A percentile compares a stretch with the other conserved stretches of the same genome.
Conservation (phyloP, 352 stramenopile species). For the Pythium apleroticum region DNA sequence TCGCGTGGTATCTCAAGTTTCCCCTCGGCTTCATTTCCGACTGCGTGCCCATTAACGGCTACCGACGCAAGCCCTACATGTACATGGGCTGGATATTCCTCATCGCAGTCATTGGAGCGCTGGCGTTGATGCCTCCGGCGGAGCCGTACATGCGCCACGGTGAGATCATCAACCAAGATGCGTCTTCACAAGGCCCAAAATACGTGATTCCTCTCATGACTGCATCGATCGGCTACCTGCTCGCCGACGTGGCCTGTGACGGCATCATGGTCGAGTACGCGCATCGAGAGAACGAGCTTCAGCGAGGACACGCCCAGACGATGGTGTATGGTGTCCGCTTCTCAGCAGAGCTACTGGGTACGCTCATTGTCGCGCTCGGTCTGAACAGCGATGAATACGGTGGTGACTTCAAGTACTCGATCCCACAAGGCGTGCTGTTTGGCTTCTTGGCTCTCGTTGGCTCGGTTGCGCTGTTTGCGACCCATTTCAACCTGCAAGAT, state of each 20-base stretch:
- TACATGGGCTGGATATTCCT: constrained; percentile 57
- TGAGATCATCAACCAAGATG: constrained; percentile 21
- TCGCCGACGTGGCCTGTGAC: constrained; percentile 76
- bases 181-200: constrained; percentile 19
- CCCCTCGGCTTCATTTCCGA: constrained; percentile 64
- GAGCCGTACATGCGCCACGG: constrained; percentile 29
- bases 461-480: constrained; percentile 33
- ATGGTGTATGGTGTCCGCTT: constrained; percentile 68
- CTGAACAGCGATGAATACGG: constrained; percentile 63
- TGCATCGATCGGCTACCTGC: constrained; percentile 51
- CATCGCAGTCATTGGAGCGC: constrained; percentile 37
- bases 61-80: constrained; percentile 69
- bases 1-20: constrained; percentile 71
- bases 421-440: constrained; percentile 45
- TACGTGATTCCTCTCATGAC: constrained; percentile 54
- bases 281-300: constrained; percentile 46
- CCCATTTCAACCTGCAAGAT: constrained; percentile 46
- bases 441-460: constrained; percentile 35
- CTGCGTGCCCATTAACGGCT: constrained; percentile 51
- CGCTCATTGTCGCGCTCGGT: constrained; percentile 48
- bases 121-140: constrained; percentile 31
- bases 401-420: constrained; percentile 46
- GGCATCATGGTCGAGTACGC: constrained; percentile 79
- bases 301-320: constrained; percentile 42
- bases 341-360: constrained; percentile 49